Conservation (phyloP, 768 basidiomycete species). For the Mycena sanguinolenta region DNA sequence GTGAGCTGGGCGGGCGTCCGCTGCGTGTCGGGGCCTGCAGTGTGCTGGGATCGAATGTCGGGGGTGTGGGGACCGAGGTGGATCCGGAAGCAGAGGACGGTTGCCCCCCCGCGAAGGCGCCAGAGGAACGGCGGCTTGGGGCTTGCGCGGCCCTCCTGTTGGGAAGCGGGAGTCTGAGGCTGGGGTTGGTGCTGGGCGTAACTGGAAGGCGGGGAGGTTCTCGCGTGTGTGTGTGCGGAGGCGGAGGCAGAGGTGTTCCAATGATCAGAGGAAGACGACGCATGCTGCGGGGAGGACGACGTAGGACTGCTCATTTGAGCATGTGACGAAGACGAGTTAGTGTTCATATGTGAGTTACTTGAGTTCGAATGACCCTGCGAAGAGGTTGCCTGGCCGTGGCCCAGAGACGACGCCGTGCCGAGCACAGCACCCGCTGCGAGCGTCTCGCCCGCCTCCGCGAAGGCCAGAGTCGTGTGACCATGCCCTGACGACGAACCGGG, state of each 20-base stretch:
- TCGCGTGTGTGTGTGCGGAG: background rate
- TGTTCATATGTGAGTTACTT: background rate
- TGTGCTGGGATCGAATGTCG: constrained; percentile 7
- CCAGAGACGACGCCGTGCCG: background rate
- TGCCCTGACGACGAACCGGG: background rate
- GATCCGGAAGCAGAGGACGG: no score
- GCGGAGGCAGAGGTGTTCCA: background rate
- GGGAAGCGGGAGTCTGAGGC: background rate
- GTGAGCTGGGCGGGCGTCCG: constrained; percentile 12
- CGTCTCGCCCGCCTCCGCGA: constrained; percentile 3
- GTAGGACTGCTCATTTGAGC: background rate
- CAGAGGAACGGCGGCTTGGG: background rate
- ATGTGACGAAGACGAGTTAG: background rate
- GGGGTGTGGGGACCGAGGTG: no score
- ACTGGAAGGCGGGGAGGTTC: constrained; percentile 20
- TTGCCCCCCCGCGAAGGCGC: constrained; percentile 16
- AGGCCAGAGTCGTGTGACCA: background rate
- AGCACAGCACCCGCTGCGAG: no score
- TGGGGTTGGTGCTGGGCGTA: background rate
- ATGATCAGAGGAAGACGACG: background rate
- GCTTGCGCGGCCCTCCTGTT: background rate
- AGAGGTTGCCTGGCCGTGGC: background rate
- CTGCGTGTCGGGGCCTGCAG: constrained; percentile 14
- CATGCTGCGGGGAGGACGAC: background rate
- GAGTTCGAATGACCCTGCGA: background rate